Evolutionary conservation across 176 grass and related monocot species (phyloP).

Genomic region (Tillandsia leiboldiana): DNA sequence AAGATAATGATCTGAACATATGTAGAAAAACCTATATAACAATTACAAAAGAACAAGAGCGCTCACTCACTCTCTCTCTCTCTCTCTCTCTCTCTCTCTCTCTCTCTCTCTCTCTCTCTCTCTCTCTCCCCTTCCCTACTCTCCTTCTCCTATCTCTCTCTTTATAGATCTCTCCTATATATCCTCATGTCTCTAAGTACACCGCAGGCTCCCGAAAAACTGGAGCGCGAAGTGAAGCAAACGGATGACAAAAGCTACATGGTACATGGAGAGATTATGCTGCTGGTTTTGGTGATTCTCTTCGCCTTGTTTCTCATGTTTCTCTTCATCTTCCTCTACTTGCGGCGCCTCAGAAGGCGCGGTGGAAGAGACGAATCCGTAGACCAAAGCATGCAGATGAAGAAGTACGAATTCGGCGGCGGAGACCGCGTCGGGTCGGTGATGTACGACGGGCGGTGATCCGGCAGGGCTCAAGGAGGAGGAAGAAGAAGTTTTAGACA

Average conservation of each 20-base stretch:
- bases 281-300: conserved; percentile 23
- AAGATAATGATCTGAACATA: too few species aligned
- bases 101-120: not conserved
- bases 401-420: not conserved
- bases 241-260: conserved; percentile 29
- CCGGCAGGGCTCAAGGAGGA: not conserved
- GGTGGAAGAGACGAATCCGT: not conserved
- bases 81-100: not conserved
- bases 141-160: not conserved
- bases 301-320: conserved; percentile 7
- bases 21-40: too few species aligned
- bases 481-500: too few species aligned
- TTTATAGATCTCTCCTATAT: not conserved
- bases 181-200: not conserved
- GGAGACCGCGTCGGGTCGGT: not conserved
- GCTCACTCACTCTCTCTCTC: not conserved
- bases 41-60: too few species aligned
- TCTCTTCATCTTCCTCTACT: not conserved
- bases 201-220: conserved; percentile 6
- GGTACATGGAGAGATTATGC: conserved; percentile 20
- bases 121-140: not conserved
- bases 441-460: not conserved
- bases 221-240: not conserved
- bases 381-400: not conserved
- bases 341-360: not conserved